Evolutionary conservation across 2,329 filamentous ascomycete species (phyloP), one percentile per base, ranked within the genome.

Genomic region (Penicillium sp.): DNA sequence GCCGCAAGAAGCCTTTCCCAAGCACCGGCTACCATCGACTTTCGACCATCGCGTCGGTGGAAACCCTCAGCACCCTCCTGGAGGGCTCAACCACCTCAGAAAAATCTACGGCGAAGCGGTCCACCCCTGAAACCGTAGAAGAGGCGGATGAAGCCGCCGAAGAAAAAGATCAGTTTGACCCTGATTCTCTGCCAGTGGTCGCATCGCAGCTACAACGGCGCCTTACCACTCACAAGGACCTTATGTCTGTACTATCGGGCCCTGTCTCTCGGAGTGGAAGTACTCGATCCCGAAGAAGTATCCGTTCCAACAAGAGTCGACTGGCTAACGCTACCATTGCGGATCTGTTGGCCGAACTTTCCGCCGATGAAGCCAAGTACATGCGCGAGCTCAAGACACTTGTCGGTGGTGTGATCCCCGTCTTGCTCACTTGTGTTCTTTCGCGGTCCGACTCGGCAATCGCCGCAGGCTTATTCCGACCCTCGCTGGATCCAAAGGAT

Each of bases 391-490:
- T 99, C 35, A 92, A 93, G 72, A 97, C 95, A 0, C 79, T 99
- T 35, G 93, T 98, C 7, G 93, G 97, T 69, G 95, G 95, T 58
- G 94, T 99, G 25, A 91, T 99, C 58, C 95, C 95, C 0, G 94
- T 98, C 2, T 84, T 99, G 1, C 80, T 99, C 55, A 92, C 89
- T 10, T 92, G 93, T 66, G 91, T 96, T 8, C 84, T 97, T 13
- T 90, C 88, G 10, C 87, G 90, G 62, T 87, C 87, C 1, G 85
- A 88, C 64, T 85, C 85, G 6, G 84, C 84, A 14, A 82, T 87
- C 52, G 84, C 86, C 3, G 84, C 86, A 22, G 87, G 88, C 4
- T 80, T 94, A 2, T 93, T 94, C 71, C 85, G 85, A 19, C 82
- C 84, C 10, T 82, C 83, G 19, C 70, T 78, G 14, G 79, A 82